phyloP scores from a whole-genome alignment of 345 rosid genomes.

The Pseudoturritis turrita region DNA sequence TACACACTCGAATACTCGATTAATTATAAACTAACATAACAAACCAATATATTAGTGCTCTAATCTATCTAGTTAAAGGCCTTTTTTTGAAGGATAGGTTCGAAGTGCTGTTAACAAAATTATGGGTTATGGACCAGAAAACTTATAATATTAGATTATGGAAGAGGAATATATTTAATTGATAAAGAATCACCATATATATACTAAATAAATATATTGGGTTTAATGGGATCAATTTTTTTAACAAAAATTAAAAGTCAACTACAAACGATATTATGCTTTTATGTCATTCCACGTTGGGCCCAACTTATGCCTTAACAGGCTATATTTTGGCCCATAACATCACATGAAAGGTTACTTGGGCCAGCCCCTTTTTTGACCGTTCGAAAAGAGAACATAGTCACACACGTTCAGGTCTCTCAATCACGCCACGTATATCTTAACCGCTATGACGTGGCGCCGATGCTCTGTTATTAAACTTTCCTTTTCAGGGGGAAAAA shows the following conservation, averaged over 20 bases:
- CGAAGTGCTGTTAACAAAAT: not conserved
- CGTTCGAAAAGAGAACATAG: not conserved
- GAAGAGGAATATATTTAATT: too few species aligned
- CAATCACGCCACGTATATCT: not conserved
- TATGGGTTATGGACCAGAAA: not conserved
- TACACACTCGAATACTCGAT: not conserved
- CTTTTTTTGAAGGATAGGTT: not conserved
- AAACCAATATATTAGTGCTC: not conserved
- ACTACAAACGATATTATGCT: too few species aligned
- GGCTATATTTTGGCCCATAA: not conserved
- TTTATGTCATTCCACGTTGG: not conserved
- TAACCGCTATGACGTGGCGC: conserved; percentile 12
- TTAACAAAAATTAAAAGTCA: too few species aligned
- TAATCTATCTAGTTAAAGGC: not conserved
- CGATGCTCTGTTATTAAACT: not conserved
- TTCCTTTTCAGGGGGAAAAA: not conserved
- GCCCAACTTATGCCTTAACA: not conserved
- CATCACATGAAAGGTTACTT: not conserved
- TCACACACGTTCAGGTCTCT: not conserved
- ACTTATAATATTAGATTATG: not conserved
- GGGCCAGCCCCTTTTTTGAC: not conserved
- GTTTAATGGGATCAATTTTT: too few species aligned
- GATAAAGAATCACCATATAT: too few species aligned
- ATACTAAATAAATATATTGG: too few species aligned
- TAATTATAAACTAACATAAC: not conserved